These are phyloP conservation scores for Iris macrosiphon DNA, from an alignment of 106 monocot genomes.

Conservation along the genomic window DNA sequence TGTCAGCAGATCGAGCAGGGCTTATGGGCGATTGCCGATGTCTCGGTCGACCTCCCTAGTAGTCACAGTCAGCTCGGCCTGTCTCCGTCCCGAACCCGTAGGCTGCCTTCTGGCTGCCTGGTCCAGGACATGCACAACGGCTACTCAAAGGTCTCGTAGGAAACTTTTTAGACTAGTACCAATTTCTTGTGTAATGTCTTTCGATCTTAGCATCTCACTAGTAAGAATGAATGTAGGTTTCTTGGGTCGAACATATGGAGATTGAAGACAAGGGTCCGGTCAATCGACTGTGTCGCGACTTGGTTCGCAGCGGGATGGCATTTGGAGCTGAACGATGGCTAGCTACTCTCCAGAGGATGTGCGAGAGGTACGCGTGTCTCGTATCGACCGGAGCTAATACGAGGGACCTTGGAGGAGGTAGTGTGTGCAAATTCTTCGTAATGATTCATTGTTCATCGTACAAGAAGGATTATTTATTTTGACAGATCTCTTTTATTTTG, in stretches of 20 bases:
- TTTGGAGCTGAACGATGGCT: conserved; percentile 42
- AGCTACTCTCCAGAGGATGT: conserved; percentile 41
- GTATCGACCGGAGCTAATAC: conserved; percentile 18
- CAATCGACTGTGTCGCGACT: conserved; percentile 32
- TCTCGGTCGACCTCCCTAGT: conserved; percentile 50
- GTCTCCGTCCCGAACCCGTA: conserved; percentile 24
- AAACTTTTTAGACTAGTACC: too few species aligned
- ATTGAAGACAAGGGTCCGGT: conserved; percentile 30
- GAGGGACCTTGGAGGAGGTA: conserved; percentile 46
- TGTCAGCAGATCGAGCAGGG: conserved; percentile 78
- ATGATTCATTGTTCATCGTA: neutral
- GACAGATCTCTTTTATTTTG: neutral
- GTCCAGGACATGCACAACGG: conserved; percentile 78
- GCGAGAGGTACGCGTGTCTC: conserved; percentile 36
- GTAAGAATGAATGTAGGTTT: conserved; percentile 18
- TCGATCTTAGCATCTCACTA: too few species aligned
- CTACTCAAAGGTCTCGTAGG: conserved; percentile 87
- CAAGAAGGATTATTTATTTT: neutral
- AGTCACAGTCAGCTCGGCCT: conserved; percentile 24
- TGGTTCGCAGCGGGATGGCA: conserved; percentile 50
- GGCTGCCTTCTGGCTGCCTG: conserved; percentile 82
- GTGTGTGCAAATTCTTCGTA: neutral
- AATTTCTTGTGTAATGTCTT: too few species aligned
- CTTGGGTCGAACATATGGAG: conserved; percentile 69
- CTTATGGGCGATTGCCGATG: conserved; percentile 64